phyloP scores from a whole-genome alignment of 352 stramenopile species.

The Pythium myriotylum region DNA sequence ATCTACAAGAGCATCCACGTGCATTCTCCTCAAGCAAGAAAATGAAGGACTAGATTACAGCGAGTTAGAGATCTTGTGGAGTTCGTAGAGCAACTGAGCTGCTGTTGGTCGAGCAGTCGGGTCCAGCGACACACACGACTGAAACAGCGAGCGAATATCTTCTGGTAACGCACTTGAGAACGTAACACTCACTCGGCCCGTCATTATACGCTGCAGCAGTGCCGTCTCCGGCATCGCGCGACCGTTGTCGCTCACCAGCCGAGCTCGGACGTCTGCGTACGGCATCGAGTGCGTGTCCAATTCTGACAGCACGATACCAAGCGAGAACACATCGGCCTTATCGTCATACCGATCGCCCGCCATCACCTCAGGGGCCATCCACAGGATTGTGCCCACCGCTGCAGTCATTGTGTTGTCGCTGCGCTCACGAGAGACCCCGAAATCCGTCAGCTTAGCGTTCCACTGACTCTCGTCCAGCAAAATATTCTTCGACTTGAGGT shows the following conservation, averaged over 20 bases:
- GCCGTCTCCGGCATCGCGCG: constrained; percentile 15
- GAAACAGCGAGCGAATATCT: constrained; percentile 1
- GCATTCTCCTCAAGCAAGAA: too few species aligned
- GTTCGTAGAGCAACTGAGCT: constrained; percentile 21
- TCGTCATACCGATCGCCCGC: constrained; percentile 25
- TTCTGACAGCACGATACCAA: constrained; percentile 25
- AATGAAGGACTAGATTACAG: constrained; percentile 4
- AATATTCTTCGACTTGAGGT: constrained; percentile 32
- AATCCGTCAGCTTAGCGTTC: constrained; percentile 40
- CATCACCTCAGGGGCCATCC: constrained; percentile 36
- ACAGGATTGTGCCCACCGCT: constrained; percentile 20
- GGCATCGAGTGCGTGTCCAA: constrained; percentile 23
- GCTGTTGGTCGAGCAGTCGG: constrained; percentile 10
- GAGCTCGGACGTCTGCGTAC: constrained; percentile 17
- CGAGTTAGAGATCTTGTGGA: constrained; percentile 27
- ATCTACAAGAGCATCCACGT: too few species aligned
- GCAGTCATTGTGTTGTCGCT: constrained; percentile 31
- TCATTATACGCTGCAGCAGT: constrained; percentile 20
- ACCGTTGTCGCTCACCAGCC: constrained; percentile 8
- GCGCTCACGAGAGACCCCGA: constrained; percentile 34
- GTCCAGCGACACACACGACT: constrained; percentile 11
- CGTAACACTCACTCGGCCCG: constrained; percentile 10
- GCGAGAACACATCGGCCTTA: constrained; percentile 29
- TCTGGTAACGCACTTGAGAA: constrained; percentile 2
- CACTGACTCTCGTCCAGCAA: constrained; percentile 27